Evolutionary conservation across 441 rosid species (phyloP), one percentile per base, ranked within the genome.

Genomic region (Pelargonium citronellum): DNA sequence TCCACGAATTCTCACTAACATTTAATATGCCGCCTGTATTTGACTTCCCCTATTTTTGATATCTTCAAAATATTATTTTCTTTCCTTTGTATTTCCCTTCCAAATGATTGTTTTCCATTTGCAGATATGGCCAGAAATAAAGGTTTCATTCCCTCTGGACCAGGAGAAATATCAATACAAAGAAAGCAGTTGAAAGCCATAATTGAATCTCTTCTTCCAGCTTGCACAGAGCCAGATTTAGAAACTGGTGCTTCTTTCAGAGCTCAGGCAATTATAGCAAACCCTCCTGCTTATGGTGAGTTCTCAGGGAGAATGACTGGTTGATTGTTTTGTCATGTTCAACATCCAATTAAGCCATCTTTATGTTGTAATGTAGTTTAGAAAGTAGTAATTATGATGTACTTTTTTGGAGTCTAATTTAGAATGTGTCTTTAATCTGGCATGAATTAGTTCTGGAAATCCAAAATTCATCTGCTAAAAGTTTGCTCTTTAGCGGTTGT

Each of bases 231-330:
- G 76, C 95, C 95, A 3, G 96, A 92, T 81, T 74, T 82, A 57
- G 97, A 89, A 86, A 87, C 96, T 55, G 83, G 85, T 70, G 77
- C 69, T 64, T 79, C 87, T 72, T 95, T 92, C 79, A 83, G 84
- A 90, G 97, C 98, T 71, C 98, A 95, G 80, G 99, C 99, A 66
- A 88, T 95, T 66, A 92, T 95, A 71, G 97, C 99, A 77, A 95
- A 95, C 73, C 99, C 99, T 68, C 98, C 98, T 65, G 97, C 98
- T 20, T 95, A 92, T 79, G 96, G 96, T 90, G 69, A 82, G 89
- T 72, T 71, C 43, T 24, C 70, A n/a, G 53, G 11, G 44, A 43
- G 19, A 49, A n/a, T 2, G 10, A 55, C 24, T 22, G 16, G 15
- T 17, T 39, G 43, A 62, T 75, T 64, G 16, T 62, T 53, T 63